phyloP scores from a whole-genome alignment of 2,329 filamentous ascomycete species.

The Waltergamsia citrina region DNA sequence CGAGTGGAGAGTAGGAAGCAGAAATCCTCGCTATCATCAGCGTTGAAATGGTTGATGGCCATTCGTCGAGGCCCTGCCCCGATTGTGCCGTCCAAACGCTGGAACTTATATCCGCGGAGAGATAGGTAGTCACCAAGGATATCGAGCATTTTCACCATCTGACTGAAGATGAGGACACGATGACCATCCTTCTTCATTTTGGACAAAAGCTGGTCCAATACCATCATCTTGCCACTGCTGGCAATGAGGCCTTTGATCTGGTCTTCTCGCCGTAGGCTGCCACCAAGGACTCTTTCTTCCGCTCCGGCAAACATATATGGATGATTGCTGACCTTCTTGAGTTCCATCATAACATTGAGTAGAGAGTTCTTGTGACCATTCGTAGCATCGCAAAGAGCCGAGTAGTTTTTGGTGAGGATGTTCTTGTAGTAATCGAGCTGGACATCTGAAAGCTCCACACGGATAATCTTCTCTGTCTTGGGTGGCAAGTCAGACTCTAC shows the following conservation, averaged over 20 bases:
- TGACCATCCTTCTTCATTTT: slow-evolving; percentile 92
- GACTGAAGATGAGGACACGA: slow-evolving; percentile 94
- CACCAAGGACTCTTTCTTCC: slow-evolving; percentile 78
- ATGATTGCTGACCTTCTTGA: slow-evolving; percentile 98
- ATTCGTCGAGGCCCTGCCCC: slow-evolving; percentile 78
- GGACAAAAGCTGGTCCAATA: slow-evolving; percentile 86
- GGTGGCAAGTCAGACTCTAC: slow-evolving; percentile 94
- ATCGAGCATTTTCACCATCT: slow-evolving; percentile 99
- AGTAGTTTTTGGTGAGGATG: slow-evolving; percentile 92
- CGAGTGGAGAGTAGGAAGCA: slow-evolving; percentile 92
- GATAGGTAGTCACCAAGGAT: slow-evolving; percentile 92
- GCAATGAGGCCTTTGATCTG: slow-evolving; percentile 87
- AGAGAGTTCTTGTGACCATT: slow-evolving; percentile 90
- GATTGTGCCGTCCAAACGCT: slow-evolving; percentile 91
- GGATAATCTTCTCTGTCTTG: slow-evolving; percentile 98
- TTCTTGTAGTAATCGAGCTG: slow-evolving; percentile 99
- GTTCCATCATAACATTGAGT: slow-evolving; percentile 98
- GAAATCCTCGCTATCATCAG: slow-evolving; percentile 91
- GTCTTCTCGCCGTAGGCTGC: slow-evolving; percentile 76
- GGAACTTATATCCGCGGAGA: slow-evolving; percentile 88
- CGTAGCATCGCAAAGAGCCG: slow-evolving; percentile 81
- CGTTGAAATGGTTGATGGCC: slow-evolving; percentile 97
- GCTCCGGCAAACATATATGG: slow-evolving; percentile 96
- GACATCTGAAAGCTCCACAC: slow-evolving; percentile 91
- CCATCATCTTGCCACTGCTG: slow-evolving; percentile 99